These are phyloP conservation scores for Solioccasus polychromus DNA, from an alignment of 768 basidiomycete species.

Conservation along the genomic window DNA sequence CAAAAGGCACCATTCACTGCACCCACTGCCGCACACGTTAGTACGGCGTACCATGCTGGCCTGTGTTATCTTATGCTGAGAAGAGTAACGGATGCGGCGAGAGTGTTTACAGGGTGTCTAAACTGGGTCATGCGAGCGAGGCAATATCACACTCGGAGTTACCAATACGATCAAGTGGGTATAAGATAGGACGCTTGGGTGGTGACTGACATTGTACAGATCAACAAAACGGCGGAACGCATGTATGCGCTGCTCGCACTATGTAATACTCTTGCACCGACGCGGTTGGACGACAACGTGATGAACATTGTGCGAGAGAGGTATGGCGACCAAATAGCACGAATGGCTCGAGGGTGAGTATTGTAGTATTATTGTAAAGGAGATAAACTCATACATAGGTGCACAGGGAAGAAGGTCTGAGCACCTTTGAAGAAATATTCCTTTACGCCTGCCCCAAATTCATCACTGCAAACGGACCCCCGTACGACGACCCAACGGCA, in stretches of 20 bases:
- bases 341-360: slow-evolving; percentile 81
- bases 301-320: slow-evolving; percentile 90
- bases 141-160: slow-evolving; percentile 94
- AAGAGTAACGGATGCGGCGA: slow-evolving; percentile 93
- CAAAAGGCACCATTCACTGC: slow-evolving; percentile 93
- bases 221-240: slow-evolving; percentile 95
- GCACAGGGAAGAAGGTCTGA: slow-evolving; percentile 63
- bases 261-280: slow-evolving; percentile 90
- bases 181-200: neutral
- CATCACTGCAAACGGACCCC: slow-evolving; percentile 91
- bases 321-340: slow-evolving; percentile 86
- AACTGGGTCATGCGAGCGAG: slow-evolving; percentile 97
- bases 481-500: slow-evolving; percentile 76
- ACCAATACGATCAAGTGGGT: slow-evolving; percentile 90
- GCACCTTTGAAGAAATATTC: slow-evolving; percentile 59
- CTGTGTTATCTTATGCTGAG: slow-evolving; percentile 96
- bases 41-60: slow-evolving; percentile 93
- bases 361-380: neutral
- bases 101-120: slow-evolving; percentile 86
- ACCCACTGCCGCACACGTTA: slow-evolving; percentile 95
- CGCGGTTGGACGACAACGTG: slow-evolving; percentile 90
- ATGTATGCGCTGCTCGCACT: slow-evolving; percentile 97
- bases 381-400: neutral
- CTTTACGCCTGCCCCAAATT: slow-evolving; percentile 95
- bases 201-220: slow-evolving; percentile 42